These are phyloP conservation scores for Apocynum venetum DNA, from an alignment of 257 asterid species.

Conservation along the genomic window DNA sequence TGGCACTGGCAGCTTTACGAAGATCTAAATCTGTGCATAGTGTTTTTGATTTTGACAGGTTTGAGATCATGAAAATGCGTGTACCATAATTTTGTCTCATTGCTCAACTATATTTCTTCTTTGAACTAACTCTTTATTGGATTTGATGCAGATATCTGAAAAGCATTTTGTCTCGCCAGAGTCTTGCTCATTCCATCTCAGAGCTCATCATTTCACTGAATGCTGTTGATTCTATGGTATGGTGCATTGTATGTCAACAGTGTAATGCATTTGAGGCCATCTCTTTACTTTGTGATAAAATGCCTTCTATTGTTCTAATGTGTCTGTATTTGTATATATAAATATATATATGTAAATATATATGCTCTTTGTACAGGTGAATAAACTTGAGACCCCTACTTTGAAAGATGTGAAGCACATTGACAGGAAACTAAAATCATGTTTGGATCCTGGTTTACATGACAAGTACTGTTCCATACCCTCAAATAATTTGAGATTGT, in stretches of 20 bases:
- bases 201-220: slow-evolving; percentile 45
- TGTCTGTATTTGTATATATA: too few relatives aligned
- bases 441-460: slow-evolving; percentile 86
- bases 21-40: slow-evolving; percentile 46
- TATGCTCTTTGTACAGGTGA: slow-evolving; percentile 41
- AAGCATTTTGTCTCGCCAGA: slow-evolving; percentile 59
- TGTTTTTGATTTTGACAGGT: slow-evolving; percentile 75
- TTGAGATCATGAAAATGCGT: slow-evolving; percentile 9
- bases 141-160: slow-evolving; percentile 53
- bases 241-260: not conserved
- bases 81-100: slow-evolving; percentile 5
- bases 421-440: slow-evolving; percentile 88
- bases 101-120: slow-evolving; percentile 15
- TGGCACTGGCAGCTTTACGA: slow-evolving; percentile 80
- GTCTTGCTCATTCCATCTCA: slow-evolving; percentile 45
- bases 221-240: slow-evolving; percentile 64
- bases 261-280: not conserved
- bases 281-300: not conserved
- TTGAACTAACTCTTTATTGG: slow-evolving; percentile 23
- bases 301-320: not conserved
- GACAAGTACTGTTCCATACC: slow-evolving; percentile 60
- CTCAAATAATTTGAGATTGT: slow-evolving; percentile 12
- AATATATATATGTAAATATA: not conserved
- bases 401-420: slow-evolving; percentile 91
- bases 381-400: slow-evolving; percentile 73